Conservation (phyloP, 371 early-diverging fungal species). For the Rhizopus microsporus region DNA sequence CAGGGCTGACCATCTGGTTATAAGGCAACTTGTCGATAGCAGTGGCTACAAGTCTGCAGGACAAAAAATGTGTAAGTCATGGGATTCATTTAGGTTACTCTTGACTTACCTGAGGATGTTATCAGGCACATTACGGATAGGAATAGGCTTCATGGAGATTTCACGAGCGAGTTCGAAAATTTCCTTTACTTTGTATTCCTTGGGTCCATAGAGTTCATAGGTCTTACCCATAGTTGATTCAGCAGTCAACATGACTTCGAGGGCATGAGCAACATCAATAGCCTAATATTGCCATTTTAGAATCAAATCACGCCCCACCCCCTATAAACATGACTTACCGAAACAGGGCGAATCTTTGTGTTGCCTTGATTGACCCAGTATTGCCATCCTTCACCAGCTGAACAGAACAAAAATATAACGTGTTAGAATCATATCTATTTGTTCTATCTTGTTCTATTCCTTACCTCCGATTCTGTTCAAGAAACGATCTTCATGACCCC, state of each 20-base stretch:
- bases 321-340: slow-evolving; percentile 47
- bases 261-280: slow-evolving; percentile 86
- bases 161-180: slow-evolving; percentile 79
- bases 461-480: slow-evolving; percentile 87
- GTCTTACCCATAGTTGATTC: slow-evolving; percentile 79
- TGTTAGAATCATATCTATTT: not conserved
- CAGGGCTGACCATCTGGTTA: slow-evolving; percentile 52
- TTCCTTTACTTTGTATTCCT: slow-evolving; percentile 72
- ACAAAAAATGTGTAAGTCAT: slow-evolving; percentile 8
- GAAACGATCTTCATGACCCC: slow-evolving; percentile 93
- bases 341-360: slow-evolving; percentile 82
- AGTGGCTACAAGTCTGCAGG: slow-evolving; percentile 37
- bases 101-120: slow-evolving; percentile 60
- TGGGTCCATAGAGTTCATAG: slow-evolving; percentile 89
- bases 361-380: slow-evolving; percentile 73
- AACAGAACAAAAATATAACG: not conserved
- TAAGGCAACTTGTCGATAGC: slow-evolving; percentile 50
- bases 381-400: slow-evolving; percentile 57
- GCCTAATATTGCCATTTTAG: slow-evolving; percentile 46
- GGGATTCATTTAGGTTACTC: not conserved
- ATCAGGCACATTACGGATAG: slow-evolving; percentile 70
- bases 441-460: slow-evolving; percentile 19
- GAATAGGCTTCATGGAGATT: slow-evolving; percentile 65
- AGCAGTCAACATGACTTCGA: slow-evolving; percentile 74
- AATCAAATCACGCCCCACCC: not conserved